Evolutionary conservation across 1,284 basidiomycete species (phyloP).

Genomic region (Cutaneotrichosporon arboriforme): DNA sequence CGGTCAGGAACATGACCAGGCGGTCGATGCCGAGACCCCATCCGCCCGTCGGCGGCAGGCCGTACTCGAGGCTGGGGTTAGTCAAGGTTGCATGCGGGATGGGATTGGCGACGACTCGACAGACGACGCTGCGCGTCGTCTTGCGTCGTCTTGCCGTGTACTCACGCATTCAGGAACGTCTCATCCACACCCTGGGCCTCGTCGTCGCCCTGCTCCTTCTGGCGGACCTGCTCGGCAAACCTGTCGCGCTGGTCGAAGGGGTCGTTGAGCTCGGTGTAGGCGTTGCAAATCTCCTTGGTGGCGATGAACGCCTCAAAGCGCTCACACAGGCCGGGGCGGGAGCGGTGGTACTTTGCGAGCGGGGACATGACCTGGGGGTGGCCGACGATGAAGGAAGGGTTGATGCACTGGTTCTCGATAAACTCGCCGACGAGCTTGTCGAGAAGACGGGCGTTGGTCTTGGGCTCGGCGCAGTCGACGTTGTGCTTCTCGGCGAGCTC

Average conservation of each 20-base stretch:
- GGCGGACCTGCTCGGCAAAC: conserved; percentile 90
- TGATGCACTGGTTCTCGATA: conserved; percentile 95
- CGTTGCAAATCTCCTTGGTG: conserved; percentile 96
- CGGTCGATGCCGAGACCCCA: conserved; percentile 94
- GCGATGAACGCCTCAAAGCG: conserved; percentile 99
- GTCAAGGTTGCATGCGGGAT: too few relatives aligned
- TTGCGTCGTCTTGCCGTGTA: conserved; percentile 25
- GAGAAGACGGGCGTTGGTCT: conserved; percentile 89
- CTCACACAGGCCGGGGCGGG: conserved; percentile 89
- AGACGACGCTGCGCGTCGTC: background rate
- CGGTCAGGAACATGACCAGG: conserved; percentile 91
- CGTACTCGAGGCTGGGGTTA: conserved; percentile 75
- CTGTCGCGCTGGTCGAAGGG: conserved; percentile 92
- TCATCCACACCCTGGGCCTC: conserved; percentile 97
- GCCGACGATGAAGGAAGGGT: conserved; percentile 94
- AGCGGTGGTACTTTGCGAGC: conserved; percentile 92
- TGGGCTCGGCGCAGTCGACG: conserved; percentile 94
- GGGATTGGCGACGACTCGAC: background rate
- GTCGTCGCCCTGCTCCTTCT: conserved; percentile 96
- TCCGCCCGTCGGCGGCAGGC: conserved; percentile 92
- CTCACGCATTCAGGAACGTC: conserved; percentile 84
- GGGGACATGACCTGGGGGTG: conserved; percentile 99
- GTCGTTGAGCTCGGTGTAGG: conserved; percentile 98
- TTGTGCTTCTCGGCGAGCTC: conserved; percentile 87
- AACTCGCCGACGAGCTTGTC: conserved; percentile 99